phyloP scores from a whole-genome alignment of 805 yeast species.

The Hanseniaspora valbyensis region DNA sequence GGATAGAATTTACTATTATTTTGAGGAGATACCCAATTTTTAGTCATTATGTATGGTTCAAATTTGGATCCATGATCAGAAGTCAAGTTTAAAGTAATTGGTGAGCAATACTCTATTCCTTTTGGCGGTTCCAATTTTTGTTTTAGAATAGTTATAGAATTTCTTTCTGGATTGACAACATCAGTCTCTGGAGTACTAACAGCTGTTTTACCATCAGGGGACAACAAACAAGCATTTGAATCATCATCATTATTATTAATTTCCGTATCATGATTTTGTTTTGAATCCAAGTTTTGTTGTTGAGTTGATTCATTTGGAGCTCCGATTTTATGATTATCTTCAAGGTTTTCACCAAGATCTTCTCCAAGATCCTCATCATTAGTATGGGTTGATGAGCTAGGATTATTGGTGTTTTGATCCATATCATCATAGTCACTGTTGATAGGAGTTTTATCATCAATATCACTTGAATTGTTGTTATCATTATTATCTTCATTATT shows the following conservation, averaged over 20 bases:
- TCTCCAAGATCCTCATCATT: constrained; percentile 24
- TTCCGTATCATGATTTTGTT: constrained; percentile 14
- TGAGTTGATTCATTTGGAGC: neutral
- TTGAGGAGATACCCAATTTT: constrained; percentile 57
- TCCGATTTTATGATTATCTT: constrained; percentile 16
- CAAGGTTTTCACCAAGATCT: constrained; percentile 22
- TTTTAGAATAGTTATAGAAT: constrained; percentile 1
- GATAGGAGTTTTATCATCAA: constrained; percentile 6
- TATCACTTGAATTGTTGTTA: no score
- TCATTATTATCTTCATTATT: no score
- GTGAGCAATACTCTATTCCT: constrained; percentile 1
- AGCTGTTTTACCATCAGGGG: neutral
- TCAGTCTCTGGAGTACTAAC: neutral
- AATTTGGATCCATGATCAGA: constrained; percentile 54
- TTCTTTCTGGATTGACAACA: neutral
- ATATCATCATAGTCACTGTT: neutral
- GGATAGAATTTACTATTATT: constrained; percentile 34
- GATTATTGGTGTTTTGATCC: neutral
- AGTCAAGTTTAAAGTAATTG: constrained; percentile 30
- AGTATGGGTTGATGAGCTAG: neutral
- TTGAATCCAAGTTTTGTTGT: neutral
- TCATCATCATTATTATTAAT: constrained; percentile 16
- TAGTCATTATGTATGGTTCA: constrained; percentile 45
- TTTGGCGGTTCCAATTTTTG: constrained; percentile 4
- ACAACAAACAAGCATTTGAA: constrained; percentile 17